Conservation (phyloP, 169 alveolate genomes). For the Eimeria maxima region DNA sequence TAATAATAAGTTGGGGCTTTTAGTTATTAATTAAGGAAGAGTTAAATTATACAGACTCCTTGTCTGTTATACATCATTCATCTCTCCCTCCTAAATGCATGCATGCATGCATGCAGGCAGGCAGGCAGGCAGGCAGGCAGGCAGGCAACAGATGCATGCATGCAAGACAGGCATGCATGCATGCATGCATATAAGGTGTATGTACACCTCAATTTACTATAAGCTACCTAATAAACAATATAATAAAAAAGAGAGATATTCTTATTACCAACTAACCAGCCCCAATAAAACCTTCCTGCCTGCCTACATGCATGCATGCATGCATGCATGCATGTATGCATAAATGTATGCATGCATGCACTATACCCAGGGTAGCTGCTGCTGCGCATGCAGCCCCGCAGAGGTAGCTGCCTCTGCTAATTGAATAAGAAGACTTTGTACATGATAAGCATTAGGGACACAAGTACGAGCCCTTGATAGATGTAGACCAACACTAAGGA, state of each 20-base stretch:
- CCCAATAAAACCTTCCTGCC: too few species aligned
- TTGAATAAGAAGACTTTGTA: slow-evolving; percentile 46
- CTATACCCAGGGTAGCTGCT: slow-evolving; percentile 9
- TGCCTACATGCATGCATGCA: slow-evolving; percentile 18
- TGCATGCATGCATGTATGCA: slow-evolving; percentile 24
- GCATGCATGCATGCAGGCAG: slow-evolving; percentile 7
- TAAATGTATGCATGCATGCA: slow-evolving; percentile 22
- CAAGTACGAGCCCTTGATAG: slow-evolving; percentile 45
- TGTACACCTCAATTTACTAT: too few species aligned
- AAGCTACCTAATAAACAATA: too few species aligned
- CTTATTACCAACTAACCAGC: neutral
- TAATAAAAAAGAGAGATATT: neutral
- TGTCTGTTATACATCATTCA: neutral
- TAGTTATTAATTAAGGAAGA: too few species aligned
- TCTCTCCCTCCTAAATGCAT: neutral
- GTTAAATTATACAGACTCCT: too few species aligned
- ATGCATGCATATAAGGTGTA: neutral
- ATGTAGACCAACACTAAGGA: slow-evolving; percentile 47
- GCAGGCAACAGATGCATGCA: too few species aligned
- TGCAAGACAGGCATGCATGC: too few species aligned
- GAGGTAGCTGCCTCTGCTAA: slow-evolving; percentile 45
- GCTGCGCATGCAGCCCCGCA: slow-evolving; percentile 61
- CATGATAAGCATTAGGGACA: slow-evolving; percentile 66
- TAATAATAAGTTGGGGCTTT: too few species aligned
- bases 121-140: too few species aligned